These are phyloP conservation scores for Aspergillus candidus DNA, from an alignment of 2,329 filamentous ascomycete species.

Conservation along the genomic window DNA sequence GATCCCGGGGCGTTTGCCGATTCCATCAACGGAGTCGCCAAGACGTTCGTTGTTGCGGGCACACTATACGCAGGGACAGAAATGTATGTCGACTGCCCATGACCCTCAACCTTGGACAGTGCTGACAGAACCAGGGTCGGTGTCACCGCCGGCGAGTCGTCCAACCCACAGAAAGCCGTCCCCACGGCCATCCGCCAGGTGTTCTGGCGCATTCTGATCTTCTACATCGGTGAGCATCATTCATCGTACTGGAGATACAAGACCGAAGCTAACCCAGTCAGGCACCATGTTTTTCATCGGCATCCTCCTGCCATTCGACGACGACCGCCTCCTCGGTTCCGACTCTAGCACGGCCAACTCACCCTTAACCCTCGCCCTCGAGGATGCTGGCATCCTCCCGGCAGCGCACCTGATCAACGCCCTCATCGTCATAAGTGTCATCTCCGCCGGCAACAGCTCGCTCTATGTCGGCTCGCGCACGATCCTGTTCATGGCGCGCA, in stretches of 20 bases:
- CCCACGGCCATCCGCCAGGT: conserved; percentile 40
- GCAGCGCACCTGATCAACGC: conserved; percentile 73
- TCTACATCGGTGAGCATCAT: conserved; percentile 49
- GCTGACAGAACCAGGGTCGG: conserved; percentile 25
- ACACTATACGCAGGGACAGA: conserved; percentile 32
- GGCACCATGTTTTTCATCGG: conserved; percentile 69
- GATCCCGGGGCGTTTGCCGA: conserved; percentile 30
- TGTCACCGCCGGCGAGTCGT: conserved; percentile 31
- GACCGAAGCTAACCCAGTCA: conserved; percentile 2
- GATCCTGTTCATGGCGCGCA: conserved; percentile 68
- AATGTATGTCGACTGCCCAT: conserved; percentile 16
- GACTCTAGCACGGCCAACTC: conserved; percentile 60
- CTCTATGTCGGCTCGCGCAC: conserved; percentile 74
- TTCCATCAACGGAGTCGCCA: conserved; percentile 31
- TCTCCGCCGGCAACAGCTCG: conserved; percentile 66
- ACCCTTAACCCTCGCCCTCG: conserved; percentile 67
- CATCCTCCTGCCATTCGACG: conserved; percentile 65
- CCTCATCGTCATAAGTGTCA: conserved; percentile 67
- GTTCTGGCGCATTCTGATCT: conserved; percentile 44
- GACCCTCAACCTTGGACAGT: background rate
- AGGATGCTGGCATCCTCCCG: conserved; percentile 66
- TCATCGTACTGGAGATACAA: background rate
- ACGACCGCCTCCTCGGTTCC: conserved; percentile 56
- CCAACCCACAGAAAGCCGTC: conserved; percentile 42
- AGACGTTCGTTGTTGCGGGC: conserved; percentile 31